phyloP scores from a whole-genome alignment of 768 basidiomycete species.

The Roridomyces roridus region DNA sequence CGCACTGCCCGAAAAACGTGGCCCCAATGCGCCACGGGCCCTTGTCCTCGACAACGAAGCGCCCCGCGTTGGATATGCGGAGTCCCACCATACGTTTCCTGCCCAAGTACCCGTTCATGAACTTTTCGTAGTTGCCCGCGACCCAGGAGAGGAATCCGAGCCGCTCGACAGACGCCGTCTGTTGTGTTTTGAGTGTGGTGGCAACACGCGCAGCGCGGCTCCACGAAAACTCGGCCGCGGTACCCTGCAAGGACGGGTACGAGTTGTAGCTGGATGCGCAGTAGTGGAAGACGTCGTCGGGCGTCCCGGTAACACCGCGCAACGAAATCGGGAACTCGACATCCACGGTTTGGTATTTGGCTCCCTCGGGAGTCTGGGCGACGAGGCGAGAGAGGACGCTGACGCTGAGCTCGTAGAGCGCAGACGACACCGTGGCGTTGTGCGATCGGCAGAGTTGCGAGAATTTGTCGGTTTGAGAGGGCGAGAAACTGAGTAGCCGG shows the following conservation, averaged over 20 bases:
- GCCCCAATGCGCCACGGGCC: too few relatives aligned
- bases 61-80: conserved; percentile 2
- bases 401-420: not conserved
- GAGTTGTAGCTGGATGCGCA: not conserved
- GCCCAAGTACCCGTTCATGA: not conserved
- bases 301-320: not conserved
- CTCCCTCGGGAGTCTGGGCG: not conserved
- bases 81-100: not conserved
- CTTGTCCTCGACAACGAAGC: not conserved
- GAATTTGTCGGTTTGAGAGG: not conserved
- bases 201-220: not conserved
- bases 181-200: not conserved
- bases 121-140: not conserved
- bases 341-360: not conserved
- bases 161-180: not conserved
- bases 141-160: not conserved
- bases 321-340: not conserved
- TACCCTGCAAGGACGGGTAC: not conserved
- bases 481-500: not conserved
- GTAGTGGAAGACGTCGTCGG: not conserved
- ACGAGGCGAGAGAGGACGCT: conserved; percentile 2
- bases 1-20: too few relatives aligned
- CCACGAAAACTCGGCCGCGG: not conserved
- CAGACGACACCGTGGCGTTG: conserved; percentile 4
- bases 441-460: not conserved